Percentiles rank a stretch among this genome's conserved stretches.
These are phyloP conservation scores for Clavispora carvajalis DNA, from an alignment of 805 yeast genomes.

Conservation along the genomic window DNA sequence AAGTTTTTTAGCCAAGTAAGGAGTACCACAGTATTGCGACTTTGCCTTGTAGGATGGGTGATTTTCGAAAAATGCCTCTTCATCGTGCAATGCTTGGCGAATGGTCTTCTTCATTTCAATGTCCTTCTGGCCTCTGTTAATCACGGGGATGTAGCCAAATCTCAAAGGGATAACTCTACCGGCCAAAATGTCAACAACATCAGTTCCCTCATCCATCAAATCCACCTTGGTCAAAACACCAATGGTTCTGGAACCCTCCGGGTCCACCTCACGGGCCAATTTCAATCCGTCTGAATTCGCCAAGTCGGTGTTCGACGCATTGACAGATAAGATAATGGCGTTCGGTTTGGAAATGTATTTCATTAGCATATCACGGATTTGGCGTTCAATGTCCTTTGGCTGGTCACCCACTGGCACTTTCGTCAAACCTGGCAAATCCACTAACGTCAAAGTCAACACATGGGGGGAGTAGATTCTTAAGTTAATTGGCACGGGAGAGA, in stretches of 20 bases:
- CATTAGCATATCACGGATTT: slow-evolving; percentile 87
- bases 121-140: slow-evolving; percentile 90
- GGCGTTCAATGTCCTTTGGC: slow-evolving; percentile 93
- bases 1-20: slow-evolving; percentile 87
- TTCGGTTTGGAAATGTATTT: slow-evolving; percentile 93
- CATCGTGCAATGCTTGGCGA: slow-evolving; percentile 79
- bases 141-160: slow-evolving; percentile 95
- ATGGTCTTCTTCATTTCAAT: slow-evolving; percentile 85
- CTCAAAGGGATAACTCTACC: slow-evolving; percentile 94
- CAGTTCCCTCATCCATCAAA: slow-evolving; percentile 97
- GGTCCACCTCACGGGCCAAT: slow-evolving; percentile 96
- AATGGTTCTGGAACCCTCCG: slow-evolving; percentile 91
- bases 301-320: slow-evolving; percentile 82
- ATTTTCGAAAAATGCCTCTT: slow-evolving; percentile 72
- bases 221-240: slow-evolving; percentile 97
- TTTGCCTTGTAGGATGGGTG: slow-evolving; percentile 90
- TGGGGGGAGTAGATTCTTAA: slow-evolving; percentile 90
- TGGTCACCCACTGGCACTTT: slow-evolving; percentile 99
- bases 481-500: slow-evolving; percentile 88
- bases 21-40: slow-evolving; percentile 98
- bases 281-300: slow-evolving; percentile 96
- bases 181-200: slow-evolving; percentile 90
- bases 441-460: slow-evolving; percentile 87
- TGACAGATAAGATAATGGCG: slow-evolving; percentile 89
- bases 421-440: slow-evolving; percentile 95